Evolutionary conservation across 2,329 filamentous ascomycete species (phyloP), one percentile per base, ranked within the genome.

Genomic region (Lecanicillium sp.): DNA sequence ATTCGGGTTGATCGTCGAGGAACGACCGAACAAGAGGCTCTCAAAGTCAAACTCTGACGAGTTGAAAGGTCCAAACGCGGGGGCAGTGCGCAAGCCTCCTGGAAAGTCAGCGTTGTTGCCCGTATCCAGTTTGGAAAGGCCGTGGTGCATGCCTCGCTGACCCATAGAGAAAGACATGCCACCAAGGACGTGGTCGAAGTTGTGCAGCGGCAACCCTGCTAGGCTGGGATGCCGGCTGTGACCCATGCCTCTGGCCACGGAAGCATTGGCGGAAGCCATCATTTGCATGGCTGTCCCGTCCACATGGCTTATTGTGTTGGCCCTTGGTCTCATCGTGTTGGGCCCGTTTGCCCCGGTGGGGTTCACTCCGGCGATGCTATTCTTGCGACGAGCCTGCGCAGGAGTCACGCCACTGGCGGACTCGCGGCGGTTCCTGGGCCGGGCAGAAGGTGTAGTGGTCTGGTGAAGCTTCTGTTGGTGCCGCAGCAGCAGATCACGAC

Each of bases 391-490:
- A 49, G 79, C 83, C 47, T 81, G 70, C 22, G 73, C 75, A 12
- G 77, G 75, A 6, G 75, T 71, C 8, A 81, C 79, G 44, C 83
- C 77, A 39, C 84, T 87, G 44, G 84, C 84, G 61, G 92, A 97
- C 65, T 97, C 92, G 48, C 92, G 79, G 49, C 90, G 84, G 51
- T 87, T 89, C 51, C 89, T 80, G 33, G 89, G 88, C 44, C 89
- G 79, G 33, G 88, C 83, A 5, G 88, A 88, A 5, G 92, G 85
- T 0, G 88, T 88, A 11, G 87, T 86, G 18, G 87, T 87, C 72
- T 94, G 87, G 60, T 98, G 92, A 34, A 98, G 76, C 71, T 98
- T 98, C 71, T 98, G 92, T 72, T 98, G 92, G 64, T 98, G 92
- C 43, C 92, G 80, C 49, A 98, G 69, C 40, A 98, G 74, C 49